Evolutionary conservation across 345 rosid genomes (phyloP).

Genomic region (Dimocarpus longan): DNA sequence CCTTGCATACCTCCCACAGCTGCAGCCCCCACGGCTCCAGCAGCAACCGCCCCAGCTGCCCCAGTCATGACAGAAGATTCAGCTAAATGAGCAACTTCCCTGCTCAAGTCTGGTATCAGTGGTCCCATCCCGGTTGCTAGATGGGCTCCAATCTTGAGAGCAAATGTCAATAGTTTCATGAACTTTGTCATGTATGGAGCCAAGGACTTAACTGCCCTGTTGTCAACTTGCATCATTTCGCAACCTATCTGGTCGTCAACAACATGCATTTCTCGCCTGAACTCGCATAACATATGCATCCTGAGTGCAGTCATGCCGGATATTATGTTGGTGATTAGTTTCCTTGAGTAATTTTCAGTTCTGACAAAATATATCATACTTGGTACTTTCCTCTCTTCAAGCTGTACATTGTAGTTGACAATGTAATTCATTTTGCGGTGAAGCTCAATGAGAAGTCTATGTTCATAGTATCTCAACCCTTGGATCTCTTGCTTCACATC

Average conservation of each 20-base stretch:
- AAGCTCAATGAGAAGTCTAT: constrained; percentile 82
- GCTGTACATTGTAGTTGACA: constrained; percentile 78
- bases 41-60: constrained; percentile 80
- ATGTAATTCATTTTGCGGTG: constrained; percentile 90
- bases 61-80: constrained; percentile 68
- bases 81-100: constrained; percentile 71
- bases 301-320: constrained; percentile 85
- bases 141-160: constrained; percentile 91
- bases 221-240: constrained; percentile 88
- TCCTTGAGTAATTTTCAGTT: constrained; percentile 86
- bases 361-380: constrained; percentile 83
- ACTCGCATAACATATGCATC: constrained; percentile 92
- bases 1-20: constrained; percentile 44
- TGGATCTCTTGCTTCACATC: constrained; percentile 97
- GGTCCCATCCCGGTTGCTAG: constrained; percentile 91
- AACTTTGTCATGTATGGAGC: constrained; percentile 89
- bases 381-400: constrained; percentile 90
- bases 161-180: constrained; percentile 86
- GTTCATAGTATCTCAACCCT: constrained; percentile 88
- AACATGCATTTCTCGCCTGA: constrained; percentile 84
- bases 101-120: constrained; percentile 92
- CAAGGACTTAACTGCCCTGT: constrained; percentile 62
- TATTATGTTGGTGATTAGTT: constrained; percentile 69
- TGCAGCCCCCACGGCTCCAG: constrained; percentile 62
- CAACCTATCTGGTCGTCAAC: constrained; percentile 89